These are phyloP conservation scores for Colletotrichum plurivorum DNA, from an alignment of 2,329 filamentous ascomycete species.

Conservation along the genomic window DNA sequence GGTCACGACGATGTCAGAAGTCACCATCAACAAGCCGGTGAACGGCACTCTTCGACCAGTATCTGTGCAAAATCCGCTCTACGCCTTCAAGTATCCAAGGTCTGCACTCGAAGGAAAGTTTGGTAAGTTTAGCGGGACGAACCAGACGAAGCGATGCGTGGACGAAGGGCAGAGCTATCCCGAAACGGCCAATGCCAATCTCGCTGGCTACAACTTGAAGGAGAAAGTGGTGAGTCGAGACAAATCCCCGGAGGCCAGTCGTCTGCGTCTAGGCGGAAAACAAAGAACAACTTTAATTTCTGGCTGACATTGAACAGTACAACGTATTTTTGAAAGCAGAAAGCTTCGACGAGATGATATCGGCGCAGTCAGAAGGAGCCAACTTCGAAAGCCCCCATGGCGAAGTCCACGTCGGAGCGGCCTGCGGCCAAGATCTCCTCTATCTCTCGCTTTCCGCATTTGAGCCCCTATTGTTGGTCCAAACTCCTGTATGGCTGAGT, in stretches of 20 bases:
- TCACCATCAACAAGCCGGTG: slow-evolving; percentile 58
- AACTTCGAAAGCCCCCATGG: slow-evolving; percentile 63
- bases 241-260: background rate
- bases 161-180: slow-evolving; percentile 52
- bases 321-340: slow-evolving; percentile 55
- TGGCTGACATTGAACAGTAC: slow-evolving; percentile 51
- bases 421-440: slow-evolving; percentile 52
- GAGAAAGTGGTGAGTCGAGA: slow-evolving; percentile 56
- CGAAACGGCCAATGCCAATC: slow-evolving; percentile 52
- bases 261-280: background rate
- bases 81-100: slow-evolving; percentile 64
- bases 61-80: slow-evolving; percentile 66
- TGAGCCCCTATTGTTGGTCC: slow-evolving; percentile 62
- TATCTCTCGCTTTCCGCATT: slow-evolving; percentile 58
- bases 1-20: slow-evolving; percentile 51
- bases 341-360: slow-evolving; percentile 58
- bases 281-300: background rate
- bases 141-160: slow-evolving; percentile 35
- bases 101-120: slow-evolving; percentile 55
- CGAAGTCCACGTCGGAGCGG: slow-evolving; percentile 56
- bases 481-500: background rate
- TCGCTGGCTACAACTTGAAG: slow-evolving; percentile 53
- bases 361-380: slow-evolving; percentile 51
- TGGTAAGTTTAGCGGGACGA: slow-evolving; percentile 46
- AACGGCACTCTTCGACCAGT: slow-evolving; percentile 47